These are phyloP conservation scores for Phialophora tarda DNA, from an alignment of 2,329 filamentous ascomycete genomes.

Conservation along the genomic window DNA sequence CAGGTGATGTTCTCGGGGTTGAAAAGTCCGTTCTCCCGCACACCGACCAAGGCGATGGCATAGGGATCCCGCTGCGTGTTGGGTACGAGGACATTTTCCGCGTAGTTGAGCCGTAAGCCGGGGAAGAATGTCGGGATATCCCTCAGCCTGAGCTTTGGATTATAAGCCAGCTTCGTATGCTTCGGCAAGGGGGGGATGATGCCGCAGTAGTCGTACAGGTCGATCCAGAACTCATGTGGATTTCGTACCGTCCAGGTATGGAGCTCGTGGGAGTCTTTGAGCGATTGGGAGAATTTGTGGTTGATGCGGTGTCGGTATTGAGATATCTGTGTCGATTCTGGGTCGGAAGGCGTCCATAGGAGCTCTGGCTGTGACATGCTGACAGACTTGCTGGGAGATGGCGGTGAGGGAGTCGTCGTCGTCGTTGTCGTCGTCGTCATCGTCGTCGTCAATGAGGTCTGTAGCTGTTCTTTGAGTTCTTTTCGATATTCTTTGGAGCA, in stretches of 20 bases:
- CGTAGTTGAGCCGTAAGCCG: constrained; percentile 48
- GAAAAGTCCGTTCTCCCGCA: constrained; percentile 48
- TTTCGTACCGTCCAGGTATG: constrained; percentile 49
- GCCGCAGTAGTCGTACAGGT: constrained; percentile 49
- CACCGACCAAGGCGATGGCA: constrained; percentile 48
- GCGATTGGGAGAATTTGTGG: constrained; percentile 26
- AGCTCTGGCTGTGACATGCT: constrained; percentile 6
- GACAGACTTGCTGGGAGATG: no score
- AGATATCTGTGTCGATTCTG: constrained; percentile 36
- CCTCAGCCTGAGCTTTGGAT: constrained; percentile 46
- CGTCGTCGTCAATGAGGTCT: neutral
- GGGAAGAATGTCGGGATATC: constrained; percentile 50
- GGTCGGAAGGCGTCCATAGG: constrained; percentile 33
- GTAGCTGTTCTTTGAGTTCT: neutral
- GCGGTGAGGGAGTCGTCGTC: neutral
- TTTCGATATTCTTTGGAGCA: constrained; percentile 19
- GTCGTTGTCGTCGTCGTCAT: neutral
- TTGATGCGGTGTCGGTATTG: constrained; percentile 37
- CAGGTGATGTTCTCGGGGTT: constrained; percentile 47
- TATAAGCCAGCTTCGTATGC: constrained; percentile 46
- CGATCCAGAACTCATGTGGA: constrained; percentile 53
- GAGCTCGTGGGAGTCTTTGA: constrained; percentile 45
- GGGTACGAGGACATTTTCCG: constrained; percentile 49
- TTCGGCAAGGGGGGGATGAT: constrained; percentile 44
- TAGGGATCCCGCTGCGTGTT: constrained; percentile 43